phyloP scores from a whole-genome alignment of 2,329 filamentous ascomycete genomes.

The Pyrenochaeta sp. region DNA sequence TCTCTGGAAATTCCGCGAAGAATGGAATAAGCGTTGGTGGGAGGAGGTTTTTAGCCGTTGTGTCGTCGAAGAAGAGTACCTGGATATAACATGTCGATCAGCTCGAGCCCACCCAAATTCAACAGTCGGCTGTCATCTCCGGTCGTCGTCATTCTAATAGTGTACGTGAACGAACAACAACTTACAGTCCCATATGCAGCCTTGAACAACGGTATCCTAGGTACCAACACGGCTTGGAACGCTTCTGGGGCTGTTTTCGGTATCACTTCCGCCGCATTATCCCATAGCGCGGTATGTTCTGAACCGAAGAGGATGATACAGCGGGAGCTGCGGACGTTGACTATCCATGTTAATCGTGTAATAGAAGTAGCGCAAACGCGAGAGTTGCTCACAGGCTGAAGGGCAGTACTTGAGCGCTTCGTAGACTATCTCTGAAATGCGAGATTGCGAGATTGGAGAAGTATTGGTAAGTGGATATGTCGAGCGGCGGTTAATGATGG shows the following conservation, averaged over 20 bases:
- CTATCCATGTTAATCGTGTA: neutral
- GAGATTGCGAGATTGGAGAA: slow-evolving; percentile 31
- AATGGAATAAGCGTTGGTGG: slow-evolving; percentile 23
- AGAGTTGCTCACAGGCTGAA: slow-evolving; percentile 20
- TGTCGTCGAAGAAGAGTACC: slow-evolving; percentile 34
- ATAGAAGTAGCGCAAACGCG: neutral
- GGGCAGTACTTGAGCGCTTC: slow-evolving; percentile 36
- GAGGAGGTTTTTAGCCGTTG: slow-evolving; percentile 16
- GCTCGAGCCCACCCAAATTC: neutral
- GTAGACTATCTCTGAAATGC: slow-evolving; percentile 35
- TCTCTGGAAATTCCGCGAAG: slow-evolving; percentile 26
- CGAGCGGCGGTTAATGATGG: slow-evolving; percentile 36
- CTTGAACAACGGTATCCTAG: slow-evolving; percentile 31
- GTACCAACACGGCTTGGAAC: slow-evolving; percentile 19
- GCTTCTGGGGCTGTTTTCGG: slow-evolving; percentile 5
- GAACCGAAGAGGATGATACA: slow-evolving; percentile 37
- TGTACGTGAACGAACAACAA: neutral
- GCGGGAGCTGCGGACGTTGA: slow-evolving; percentile 41
- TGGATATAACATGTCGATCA: neutral
- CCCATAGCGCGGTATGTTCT: slow-evolving; percentile 36
- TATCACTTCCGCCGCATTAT: slow-evolving; percentile 23
- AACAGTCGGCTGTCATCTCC: neutral
- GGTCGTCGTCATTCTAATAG: too few relatives aligned
- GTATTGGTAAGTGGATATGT: slow-evolving; percentile 34
- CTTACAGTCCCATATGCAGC: slow-evolving; percentile 34